A percentile compares a stretch with the other conserved stretches of the same genome.
phyloP scores from a whole-genome alignment of 2,329 filamentous ascomycete genomes.

The Cryphonectria carpinicola region DNA sequence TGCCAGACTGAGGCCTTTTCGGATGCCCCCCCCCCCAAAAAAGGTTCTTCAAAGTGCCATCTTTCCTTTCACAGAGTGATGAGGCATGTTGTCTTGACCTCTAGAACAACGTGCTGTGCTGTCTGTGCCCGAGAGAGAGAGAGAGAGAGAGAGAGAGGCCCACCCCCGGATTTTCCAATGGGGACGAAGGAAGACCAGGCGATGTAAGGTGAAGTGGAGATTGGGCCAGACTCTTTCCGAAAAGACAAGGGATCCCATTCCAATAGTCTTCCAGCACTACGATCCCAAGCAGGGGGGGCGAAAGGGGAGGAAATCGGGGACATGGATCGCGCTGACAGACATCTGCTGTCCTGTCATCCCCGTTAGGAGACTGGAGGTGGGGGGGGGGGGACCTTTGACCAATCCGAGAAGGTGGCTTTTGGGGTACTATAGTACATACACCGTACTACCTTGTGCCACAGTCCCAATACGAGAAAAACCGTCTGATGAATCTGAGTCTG shows the following conservation, averaged over 20 bases:
- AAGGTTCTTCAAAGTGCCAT: not conserved
- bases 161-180: slow-evolving; percentile 15
- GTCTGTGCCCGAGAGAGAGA: not conserved
- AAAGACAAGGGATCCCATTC: not conserved
- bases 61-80: not conserved
- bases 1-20: not conserved
- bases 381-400: not conserved
- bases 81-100: too few relatives aligned
- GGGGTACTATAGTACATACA: not conserved
- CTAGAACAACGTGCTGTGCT: too few relatives aligned
- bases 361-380: not conserved
- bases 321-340: not conserved
- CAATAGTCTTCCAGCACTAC: not conserved
- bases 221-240: not conserved
- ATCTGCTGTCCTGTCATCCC: not conserved
- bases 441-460: not conserved
- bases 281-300: not conserved
- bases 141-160: not conserved
- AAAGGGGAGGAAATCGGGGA: not conserved
- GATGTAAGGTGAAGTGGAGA: not conserved
- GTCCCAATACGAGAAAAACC: slow-evolving; percentile 5
- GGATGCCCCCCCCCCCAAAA: not conserved
- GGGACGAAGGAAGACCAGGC: not conserved
- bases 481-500: not conserved
- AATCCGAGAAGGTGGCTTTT: not conserved